phyloP scores from a whole-genome alignment of 2,329 filamentous ascomycete species.

The Penicillium sp. region DNA sequence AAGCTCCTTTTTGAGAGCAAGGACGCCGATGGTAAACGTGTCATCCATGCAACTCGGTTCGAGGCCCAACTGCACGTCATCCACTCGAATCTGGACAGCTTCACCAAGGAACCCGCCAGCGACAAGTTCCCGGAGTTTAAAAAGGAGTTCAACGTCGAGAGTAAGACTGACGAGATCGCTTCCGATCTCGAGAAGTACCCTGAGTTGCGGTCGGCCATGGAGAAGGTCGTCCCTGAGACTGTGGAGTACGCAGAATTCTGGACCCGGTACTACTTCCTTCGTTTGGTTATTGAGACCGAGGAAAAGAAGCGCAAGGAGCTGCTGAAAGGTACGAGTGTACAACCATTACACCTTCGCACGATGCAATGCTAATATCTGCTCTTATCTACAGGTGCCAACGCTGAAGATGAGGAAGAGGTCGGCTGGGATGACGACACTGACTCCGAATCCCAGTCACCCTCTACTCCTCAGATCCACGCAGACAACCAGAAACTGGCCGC shows the following conservation, averaged over 20 bases:
- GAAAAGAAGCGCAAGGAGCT: conserved; percentile 84
- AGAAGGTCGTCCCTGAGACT: conserved; percentile 86
- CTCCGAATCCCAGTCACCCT: conserved; percentile 43
- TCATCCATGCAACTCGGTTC: conserved; percentile 90
- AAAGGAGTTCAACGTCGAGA: conserved; percentile 70
- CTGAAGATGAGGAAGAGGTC: conserved; percentile 67
- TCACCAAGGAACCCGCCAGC: conserved; percentile 73
- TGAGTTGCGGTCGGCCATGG: conserved; percentile 84
- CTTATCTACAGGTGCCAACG: conserved; percentile 35
- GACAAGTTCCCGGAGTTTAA: conserved; percentile 71
- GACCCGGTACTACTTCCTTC: conserved; percentile 91
- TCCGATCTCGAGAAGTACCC: conserved; percentile 78
- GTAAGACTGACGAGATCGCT: conserved; percentile 78
- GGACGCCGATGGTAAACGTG: conserved; percentile 79
- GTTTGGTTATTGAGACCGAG: conserved; percentile 88
- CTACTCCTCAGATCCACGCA: conserved; percentile 43
- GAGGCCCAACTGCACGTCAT: conserved; percentile 96
- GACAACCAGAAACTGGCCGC: conserved; percentile 28
- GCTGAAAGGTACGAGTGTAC: conserved; percentile 68
- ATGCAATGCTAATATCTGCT: conserved; percentile 4
- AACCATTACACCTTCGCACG: not conserved
- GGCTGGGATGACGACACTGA: conserved; percentile 69
- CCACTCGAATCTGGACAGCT: conserved; percentile 76
- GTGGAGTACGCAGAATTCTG: conserved; percentile 90
- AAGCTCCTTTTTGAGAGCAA: conserved; percentile 89